Evolutionary conservation across 768 basidiomycete species (phyloP), one percentile per base, ranked within the genome.

Genomic region (Nidula microcarpa): DNA sequence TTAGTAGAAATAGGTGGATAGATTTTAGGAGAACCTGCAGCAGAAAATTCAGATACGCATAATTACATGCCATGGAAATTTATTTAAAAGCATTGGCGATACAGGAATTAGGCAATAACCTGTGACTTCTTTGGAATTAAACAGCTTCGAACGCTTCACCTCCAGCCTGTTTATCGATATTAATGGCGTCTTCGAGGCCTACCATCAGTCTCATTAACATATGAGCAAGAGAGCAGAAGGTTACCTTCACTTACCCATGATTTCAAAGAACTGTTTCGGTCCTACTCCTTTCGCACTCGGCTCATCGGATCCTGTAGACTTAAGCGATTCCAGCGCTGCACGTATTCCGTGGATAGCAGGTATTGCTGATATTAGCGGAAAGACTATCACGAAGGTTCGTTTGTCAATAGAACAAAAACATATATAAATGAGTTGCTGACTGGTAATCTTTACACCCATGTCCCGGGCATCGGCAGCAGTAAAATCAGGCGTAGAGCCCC

Each of bases 401-500:
- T 30, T 30, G 4, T 30, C 3, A 30, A 30, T 4, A 30, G 23
- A 30, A 30, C 23, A 4, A 30, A 30, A 30, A 3, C 4, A 4
- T 30, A 30, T 30, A 30, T 30, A 30, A 30, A 30, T 30, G 23
- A 30, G 23, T 30, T 4, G 23, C 23, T 30, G 23, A 68, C 69
- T 71, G 18, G 60, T 61, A 53, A 80, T 73, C 62, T 77, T 79
- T 33, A 73, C 78, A 14, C 79, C 79, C 49, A 74, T 60, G 13
- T 60, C 63, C 55, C 74, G 73, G 2, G 77, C 79, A 57, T 81
- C 74, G 33, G 74, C 60, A 23, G 69, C 65, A 13, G 79, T 80
- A 61, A 80, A 78, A 41, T 75, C 74, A 6, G 79, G 79, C 4
- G 79, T 79, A 18, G 76, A 71, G 2, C 78, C 79, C 3, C 78